Percentiles rank a stretch among this genome's conserved stretches.
Conservation (phyloP, 371 early-diverging fungal genomes). For the Mucor plumbeus region DNA sequence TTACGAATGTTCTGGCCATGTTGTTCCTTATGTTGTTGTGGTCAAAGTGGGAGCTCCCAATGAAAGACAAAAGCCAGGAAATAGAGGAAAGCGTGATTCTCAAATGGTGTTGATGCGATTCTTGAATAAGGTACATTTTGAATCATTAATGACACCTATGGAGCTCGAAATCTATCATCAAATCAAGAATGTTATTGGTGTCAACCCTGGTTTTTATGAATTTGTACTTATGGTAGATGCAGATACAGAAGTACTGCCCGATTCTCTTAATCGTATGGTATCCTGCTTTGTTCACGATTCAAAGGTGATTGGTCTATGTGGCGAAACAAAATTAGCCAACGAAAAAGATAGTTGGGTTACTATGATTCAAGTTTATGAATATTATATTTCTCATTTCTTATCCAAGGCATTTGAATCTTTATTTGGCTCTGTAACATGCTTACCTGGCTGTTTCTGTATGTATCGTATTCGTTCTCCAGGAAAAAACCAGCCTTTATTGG, state of each 20-base stretch:
- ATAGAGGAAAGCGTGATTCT: slow-evolving; percentile 87
- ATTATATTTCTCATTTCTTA: slow-evolving; percentile 98
- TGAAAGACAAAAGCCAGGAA: slow-evolving; percentile 77
- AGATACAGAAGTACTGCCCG: slow-evolving; percentile 83
- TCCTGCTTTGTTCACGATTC: slow-evolving; percentile 86
- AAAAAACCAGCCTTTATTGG: slow-evolving; percentile 58
- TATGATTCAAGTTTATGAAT: slow-evolving; percentile 99
- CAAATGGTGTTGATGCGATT: slow-evolving; percentile 86
- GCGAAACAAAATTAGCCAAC: slow-evolving; percentile 90
- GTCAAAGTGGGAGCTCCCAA: slow-evolving; percentile 81
- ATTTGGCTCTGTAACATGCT: slow-evolving; percentile 96
- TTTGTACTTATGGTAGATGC: slow-evolving; percentile 93
- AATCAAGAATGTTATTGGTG: slow-evolving; percentile 90
- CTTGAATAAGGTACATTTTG: slow-evolving; percentile 76
- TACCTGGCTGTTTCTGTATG: slow-evolving; percentile 96
- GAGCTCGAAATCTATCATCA: slow-evolving; percentile 90
- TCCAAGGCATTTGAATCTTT: slow-evolving; percentile 98
- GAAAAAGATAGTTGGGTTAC: slow-evolving; percentile 91
- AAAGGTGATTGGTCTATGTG: slow-evolving; percentile 89
- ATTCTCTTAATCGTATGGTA: slow-evolving; percentile 85
- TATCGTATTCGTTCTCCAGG: slow-evolving; percentile 63
- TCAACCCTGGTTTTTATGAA: slow-evolving; percentile 85
- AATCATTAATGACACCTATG: slow-evolving; percentile 80
- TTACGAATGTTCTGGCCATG: slow-evolving; percentile 81
- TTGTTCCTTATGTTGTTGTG: slow-evolving; percentile 85